These are phyloP conservation scores for Citrullus amarus DNA, from an alignment of 306 rosid genomes.

Conservation along the genomic window DNA sequence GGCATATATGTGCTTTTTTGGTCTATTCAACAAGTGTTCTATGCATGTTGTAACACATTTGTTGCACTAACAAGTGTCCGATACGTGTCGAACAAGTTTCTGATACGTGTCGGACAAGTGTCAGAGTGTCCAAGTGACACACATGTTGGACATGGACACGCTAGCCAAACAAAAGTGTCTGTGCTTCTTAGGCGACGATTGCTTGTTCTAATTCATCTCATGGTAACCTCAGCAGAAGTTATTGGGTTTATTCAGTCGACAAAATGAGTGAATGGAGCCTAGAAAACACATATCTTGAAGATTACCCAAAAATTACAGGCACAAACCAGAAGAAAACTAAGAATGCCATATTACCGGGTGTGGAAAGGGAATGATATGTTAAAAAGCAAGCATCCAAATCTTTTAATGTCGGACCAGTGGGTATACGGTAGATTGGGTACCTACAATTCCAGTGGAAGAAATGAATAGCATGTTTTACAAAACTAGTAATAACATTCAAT, in stretches of 20 bases:
- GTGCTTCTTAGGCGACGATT: too few relatives aligned
- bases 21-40: too few relatives aligned
- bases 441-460: conserved; percentile 30
- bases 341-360: conserved; percentile 42
- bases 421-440: conserved; percentile 95
- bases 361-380: conserved; percentile 72
- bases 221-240: too few relatives aligned
- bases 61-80: too few relatives aligned
- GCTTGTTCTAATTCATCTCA: background rate
- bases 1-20: too few relatives aligned
- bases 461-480: conserved; percentile 12
- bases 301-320: background rate
- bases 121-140: too few relatives aligned
- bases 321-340: background rate
- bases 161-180: too few relatives aligned
- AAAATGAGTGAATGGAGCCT: background rate
- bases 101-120: too few relatives aligned
- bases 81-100: too few relatives aligned
- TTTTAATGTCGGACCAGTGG: conserved; percentile 77
- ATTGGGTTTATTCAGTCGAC: background rate
- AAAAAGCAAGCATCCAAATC: conserved; percentile 87
- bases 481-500: background rate
- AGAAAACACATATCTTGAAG: background rate
- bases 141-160: too few relatives aligned
- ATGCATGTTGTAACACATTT: too few relatives aligned